phyloP scores from a whole-genome alignment of 2,329 filamentous ascomycete species.

The Sporothrix sp. region DNA sequence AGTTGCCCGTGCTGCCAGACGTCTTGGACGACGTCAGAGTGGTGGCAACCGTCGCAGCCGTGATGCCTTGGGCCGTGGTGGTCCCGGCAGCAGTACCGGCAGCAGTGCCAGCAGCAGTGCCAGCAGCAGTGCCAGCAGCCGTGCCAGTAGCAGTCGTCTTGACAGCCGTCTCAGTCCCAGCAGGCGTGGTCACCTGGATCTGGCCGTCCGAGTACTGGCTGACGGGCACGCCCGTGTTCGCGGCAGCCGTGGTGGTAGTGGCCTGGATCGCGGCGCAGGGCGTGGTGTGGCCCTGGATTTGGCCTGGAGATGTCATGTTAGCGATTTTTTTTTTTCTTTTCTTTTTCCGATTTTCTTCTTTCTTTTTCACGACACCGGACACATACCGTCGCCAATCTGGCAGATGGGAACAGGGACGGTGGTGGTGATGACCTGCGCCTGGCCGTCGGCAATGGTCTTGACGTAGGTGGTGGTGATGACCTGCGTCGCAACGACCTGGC shows the following conservation, averaged over 20 bases:
- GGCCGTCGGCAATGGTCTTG: constrained; percentile 38
- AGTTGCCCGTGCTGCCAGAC: background rate
- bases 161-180: background rate
- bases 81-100: background rate
- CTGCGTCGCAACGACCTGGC: constrained; percentile 36
- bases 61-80: too few relatives aligned
- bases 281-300: constrained; percentile 41
- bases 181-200: constrained; percentile 32
- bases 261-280: constrained; percentile 32
- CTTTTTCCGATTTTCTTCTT: too few relatives aligned
- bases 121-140: too few relatives aligned
- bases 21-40: background rate
- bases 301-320: constrained; percentile 23
- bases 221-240: constrained; percentile 26
- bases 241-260: constrained; percentile 18
- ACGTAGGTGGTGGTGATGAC: constrained; percentile 40
- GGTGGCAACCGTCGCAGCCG: too few relatives aligned
- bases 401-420: constrained; percentile 36
- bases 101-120: too few relatives aligned
- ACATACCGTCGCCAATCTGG: constrained; percentile 38
- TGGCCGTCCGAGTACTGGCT: constrained; percentile 40
- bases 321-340: too few relatives aligned
- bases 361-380: too few relatives aligned
- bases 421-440: constrained; percentile 40
- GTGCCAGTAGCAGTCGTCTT: background rate